phyloP scores from a whole-genome alignment of 192 early-diverging fungal species.

The Allomyces arbusculus region DNA sequence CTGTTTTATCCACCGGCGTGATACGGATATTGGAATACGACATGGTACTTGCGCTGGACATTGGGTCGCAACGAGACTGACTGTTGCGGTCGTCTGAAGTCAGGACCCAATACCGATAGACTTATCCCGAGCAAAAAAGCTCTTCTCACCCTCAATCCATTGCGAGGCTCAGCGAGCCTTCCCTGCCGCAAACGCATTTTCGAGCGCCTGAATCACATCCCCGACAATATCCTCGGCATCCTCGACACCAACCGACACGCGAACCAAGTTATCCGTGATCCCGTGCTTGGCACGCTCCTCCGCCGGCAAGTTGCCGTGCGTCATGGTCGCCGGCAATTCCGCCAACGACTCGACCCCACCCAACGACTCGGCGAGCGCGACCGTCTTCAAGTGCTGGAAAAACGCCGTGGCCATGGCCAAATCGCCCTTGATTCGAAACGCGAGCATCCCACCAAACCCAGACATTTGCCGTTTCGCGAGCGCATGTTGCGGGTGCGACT shows the following conservation, averaged over 20 bases:
- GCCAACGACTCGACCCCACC: constrained; percentile 89
- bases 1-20: neutral
- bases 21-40: neutral
- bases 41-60: no score
- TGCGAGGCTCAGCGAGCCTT: neutral
- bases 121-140: no score
- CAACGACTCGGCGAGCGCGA: constrained; percentile 88
- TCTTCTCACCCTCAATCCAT: no score
- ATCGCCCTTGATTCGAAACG: constrained; percentile 74
- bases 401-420: constrained; percentile 63
- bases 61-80: no score
- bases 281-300: constrained; percentile 68
- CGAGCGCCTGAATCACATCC: constrained; percentile 54
- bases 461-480: constrained; percentile 71
- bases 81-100: no score
- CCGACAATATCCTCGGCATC: constrained; percentile 63
- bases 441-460: constrained; percentile 93
- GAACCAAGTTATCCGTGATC: constrained; percentile 81
- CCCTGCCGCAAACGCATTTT: constrained; percentile 11
- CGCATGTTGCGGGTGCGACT: constrained; percentile 74
- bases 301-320: constrained; percentile 70
- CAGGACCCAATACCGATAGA: no score
- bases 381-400: constrained; percentile 54
- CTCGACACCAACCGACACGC: constrained; percentile 82
- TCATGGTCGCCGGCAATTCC: constrained; percentile 89